phyloP scores from a whole-genome alignment of 1,284 basidiomycete genomes.

The Fomes fomentarius region DNA sequence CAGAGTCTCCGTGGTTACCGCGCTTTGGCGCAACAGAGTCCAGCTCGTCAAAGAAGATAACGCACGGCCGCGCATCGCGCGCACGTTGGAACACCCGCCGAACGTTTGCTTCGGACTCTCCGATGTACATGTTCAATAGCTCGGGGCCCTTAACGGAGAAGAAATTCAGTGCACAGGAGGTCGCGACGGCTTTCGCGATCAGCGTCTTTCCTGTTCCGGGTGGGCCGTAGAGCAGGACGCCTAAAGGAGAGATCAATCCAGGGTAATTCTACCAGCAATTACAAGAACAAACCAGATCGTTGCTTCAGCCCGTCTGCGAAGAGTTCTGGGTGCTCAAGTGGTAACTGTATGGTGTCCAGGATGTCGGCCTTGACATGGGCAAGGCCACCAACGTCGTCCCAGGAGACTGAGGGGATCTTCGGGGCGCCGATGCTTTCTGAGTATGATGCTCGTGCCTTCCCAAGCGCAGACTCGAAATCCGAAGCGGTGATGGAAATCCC shows the following conservation, averaged over 20 bases:
- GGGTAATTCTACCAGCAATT: neutral
- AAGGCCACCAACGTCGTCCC: slow-evolving; percentile 98
- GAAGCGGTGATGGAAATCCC: slow-evolving; percentile 63
- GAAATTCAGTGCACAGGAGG: slow-evolving; percentile 91
- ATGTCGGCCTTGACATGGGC: slow-evolving; percentile 91
- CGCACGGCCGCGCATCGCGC: slow-evolving; percentile 87
- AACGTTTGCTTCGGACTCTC: slow-evolving; percentile 97
- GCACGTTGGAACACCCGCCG: slow-evolving; percentile 92
- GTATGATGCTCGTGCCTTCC: slow-evolving; percentile 80
- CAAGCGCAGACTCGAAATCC: slow-evolving; percentile 79
- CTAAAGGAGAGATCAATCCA: slow-evolving; percentile 39
- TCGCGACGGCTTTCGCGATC: slow-evolving; percentile 92
- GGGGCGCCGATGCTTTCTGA: slow-evolving; percentile 95
- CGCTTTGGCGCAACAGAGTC: slow-evolving; percentile 96
- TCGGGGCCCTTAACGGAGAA: slow-evolving; percentile 98
- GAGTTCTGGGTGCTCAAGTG: slow-evolving; percentile 92
- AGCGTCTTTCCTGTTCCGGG: slow-evolving; percentile 97
- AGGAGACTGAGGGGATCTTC: slow-evolving; percentile 94
- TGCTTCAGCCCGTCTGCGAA: slow-evolving; percentile 96
- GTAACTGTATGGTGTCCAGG: slow-evolving; percentile 95
- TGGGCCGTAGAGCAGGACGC: slow-evolving; percentile 90
- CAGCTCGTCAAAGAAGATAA: slow-evolving; percentile 98
- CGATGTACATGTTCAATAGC: slow-evolving; percentile 97
- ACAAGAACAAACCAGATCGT: slow-evolving; percentile 71
- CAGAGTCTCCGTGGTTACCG: slow-evolving; percentile 93